These are phyloP conservation scores for Mycena rebaudengoi DNA, from an alignment of 768 basidiomycete species.

Conservation along the genomic window DNA sequence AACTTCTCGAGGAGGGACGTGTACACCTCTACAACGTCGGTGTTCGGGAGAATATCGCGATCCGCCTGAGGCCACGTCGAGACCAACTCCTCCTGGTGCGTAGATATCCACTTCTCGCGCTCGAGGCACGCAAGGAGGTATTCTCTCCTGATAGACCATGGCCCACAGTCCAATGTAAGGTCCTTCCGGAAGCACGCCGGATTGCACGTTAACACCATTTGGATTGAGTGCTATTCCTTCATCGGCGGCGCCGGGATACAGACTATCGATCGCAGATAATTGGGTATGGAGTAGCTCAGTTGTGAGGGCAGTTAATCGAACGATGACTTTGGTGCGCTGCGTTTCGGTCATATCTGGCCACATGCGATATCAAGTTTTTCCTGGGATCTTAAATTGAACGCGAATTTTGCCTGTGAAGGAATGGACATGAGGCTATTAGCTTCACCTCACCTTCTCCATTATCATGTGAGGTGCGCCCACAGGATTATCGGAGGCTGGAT, in stretches of 20 bases:
- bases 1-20: background rate
- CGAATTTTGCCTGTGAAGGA: too few relatives aligned
- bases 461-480: constrained; percentile 1
- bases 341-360: background rate
- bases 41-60: background rate
- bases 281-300: background rate
- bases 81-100: background rate
- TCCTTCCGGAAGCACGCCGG: background rate
- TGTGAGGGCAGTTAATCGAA: background rate
- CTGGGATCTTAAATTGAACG: background rate
- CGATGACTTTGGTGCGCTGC: background rate
- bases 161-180: background rate
- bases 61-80: background rate
- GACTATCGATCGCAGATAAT: background rate
- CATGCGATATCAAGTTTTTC: background rate
- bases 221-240: background rate
- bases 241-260: background rate
- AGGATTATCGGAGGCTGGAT: too few relatives aligned
- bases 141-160: background rate
- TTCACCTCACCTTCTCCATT: background rate
- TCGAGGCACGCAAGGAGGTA: background rate
- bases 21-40: background rate
- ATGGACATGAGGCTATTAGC: background rate
- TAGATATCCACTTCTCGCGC: background rate
- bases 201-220: background rate